Conservation (phyloP, 2,329 filamentous ascomycete genomes). For the Scolecobasidium constrictum region DNA sequence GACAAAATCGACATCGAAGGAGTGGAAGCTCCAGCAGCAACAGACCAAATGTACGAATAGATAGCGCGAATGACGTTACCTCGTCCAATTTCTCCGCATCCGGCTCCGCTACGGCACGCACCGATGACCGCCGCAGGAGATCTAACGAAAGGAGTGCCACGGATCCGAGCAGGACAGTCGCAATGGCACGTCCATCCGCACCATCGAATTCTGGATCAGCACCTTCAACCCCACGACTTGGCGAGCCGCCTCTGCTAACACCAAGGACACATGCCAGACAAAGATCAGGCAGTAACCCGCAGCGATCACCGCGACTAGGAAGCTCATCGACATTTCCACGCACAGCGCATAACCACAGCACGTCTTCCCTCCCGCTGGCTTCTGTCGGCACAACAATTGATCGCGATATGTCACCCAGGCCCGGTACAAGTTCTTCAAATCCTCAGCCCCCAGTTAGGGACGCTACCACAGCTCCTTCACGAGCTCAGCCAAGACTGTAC, state of each 20-base stretch:
- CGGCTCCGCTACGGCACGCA: too few species aligned
- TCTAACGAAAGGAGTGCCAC: slow-evolving; percentile 34
- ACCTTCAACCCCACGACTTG: slow-evolving; percentile 1
- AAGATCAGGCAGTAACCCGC: slow-evolving; percentile 8
- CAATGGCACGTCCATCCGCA: background rate
- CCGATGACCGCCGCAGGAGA: too few species aligned
- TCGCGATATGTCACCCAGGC: background rate
- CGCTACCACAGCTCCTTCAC: slow-evolving; percentile 15
- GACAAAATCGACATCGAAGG: slow-evolving; percentile 18
- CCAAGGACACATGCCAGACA: background rate
- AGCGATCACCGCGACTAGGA: slow-evolving; percentile 2
- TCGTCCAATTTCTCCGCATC: too few species aligned
- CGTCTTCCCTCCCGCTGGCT: slow-evolving; percentile 15
- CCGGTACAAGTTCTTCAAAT: slow-evolving; percentile 12
- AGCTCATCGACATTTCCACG: slow-evolving; percentile 10
- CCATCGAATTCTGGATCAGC: slow-evolving; percentile 9
- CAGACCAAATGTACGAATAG: background rate
- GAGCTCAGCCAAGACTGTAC: slow-evolving; percentile 32
- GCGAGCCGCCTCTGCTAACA: background rate
- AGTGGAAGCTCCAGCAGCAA: slow-evolving; percentile 1
- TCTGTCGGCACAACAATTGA: background rate
- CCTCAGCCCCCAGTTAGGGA: slow-evolving; percentile 10
- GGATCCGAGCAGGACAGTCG: slow-evolving; percentile 21
- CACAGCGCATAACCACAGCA: slow-evolving; percentile 16
- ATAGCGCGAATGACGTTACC: too few species aligned